Evolutionary conservation across 441 rosid genomes (phyloP).

Genomic region (Mallotus repandus): DNA sequence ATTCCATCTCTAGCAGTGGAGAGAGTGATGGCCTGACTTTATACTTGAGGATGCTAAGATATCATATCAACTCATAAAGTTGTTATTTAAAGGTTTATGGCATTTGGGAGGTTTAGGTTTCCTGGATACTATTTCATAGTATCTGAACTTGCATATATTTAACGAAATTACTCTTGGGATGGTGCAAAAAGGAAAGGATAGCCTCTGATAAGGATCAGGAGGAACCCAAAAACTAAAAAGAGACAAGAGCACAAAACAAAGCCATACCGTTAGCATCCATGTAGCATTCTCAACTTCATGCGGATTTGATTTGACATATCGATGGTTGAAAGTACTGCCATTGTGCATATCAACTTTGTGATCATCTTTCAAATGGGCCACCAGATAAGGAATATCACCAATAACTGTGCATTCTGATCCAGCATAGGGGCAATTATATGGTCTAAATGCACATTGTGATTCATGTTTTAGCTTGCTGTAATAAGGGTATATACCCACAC

Average conservation of each 20-base stretch:
- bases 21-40: neutral
- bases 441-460: constrained; percentile 53
- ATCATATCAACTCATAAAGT: neutral
- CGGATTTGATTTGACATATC: constrained; percentile 73
- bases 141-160: neutral
- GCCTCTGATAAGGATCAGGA: neutral
- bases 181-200: neutral
- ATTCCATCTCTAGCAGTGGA: no score
- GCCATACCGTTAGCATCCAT: constrained; percentile 71
- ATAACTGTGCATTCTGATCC: constrained; percentile 72
- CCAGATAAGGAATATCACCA: constrained; percentile 70
- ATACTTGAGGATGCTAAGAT: neutral
- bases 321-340: constrained; percentile 77
- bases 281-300: constrained; percentile 84
- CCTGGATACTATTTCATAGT: neutral
- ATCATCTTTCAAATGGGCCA: constrained; percentile 65
- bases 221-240: constrained; percentile 3
- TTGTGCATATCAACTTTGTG: constrained; percentile 81
- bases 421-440: constrained; percentile 71
- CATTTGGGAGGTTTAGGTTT: neutral
- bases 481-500: constrained; percentile 63
- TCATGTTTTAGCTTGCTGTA: constrained; percentile 80
- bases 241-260: constrained; percentile 3
- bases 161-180: neutral
- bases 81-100: neutral